Percentiles rank a stretch among this genome's conserved stretches.
Evolutionary conservation across 202 grass and related monocot genomes (phyloP).

Genomic region (Schoenoplectus tabernaemontani): DNA sequence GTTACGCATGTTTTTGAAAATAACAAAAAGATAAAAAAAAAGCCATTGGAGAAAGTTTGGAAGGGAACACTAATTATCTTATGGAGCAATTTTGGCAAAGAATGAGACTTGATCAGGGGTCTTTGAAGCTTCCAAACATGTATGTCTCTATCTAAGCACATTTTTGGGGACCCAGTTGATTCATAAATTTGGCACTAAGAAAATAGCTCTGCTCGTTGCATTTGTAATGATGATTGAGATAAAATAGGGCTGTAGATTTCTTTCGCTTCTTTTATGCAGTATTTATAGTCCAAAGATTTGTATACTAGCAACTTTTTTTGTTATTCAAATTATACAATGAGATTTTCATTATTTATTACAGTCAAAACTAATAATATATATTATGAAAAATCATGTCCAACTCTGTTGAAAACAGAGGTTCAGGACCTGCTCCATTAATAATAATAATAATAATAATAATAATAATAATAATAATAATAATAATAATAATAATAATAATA

Average conservation of each 20-base stretch:
- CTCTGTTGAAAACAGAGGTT: no score
- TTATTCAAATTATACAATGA: no score
- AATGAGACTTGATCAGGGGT: background rate
- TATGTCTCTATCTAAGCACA: background rate
- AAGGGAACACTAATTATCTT: background rate
- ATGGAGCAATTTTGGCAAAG: background rate
- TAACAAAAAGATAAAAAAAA: background rate
- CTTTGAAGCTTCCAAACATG: background rate
- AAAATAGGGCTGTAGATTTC: background rate
- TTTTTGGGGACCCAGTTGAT: background rate
- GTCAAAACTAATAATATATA: no score
- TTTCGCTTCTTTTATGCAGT: background rate
- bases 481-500: no score
- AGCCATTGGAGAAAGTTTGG: background rate
- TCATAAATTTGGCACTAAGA: background rate
- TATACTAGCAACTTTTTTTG: no score
- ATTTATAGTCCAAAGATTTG: no score
- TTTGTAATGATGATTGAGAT: background rate
- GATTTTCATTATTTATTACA: no score
- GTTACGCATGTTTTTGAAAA: no score
- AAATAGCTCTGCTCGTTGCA: background rate
- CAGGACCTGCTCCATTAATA: no score
- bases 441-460: no score
- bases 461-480: no score
- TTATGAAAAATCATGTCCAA: no score